phyloP scores from a whole-genome alignment of 1,284 basidiomycete genomes.

The Neolentinus lepideus region DNA sequence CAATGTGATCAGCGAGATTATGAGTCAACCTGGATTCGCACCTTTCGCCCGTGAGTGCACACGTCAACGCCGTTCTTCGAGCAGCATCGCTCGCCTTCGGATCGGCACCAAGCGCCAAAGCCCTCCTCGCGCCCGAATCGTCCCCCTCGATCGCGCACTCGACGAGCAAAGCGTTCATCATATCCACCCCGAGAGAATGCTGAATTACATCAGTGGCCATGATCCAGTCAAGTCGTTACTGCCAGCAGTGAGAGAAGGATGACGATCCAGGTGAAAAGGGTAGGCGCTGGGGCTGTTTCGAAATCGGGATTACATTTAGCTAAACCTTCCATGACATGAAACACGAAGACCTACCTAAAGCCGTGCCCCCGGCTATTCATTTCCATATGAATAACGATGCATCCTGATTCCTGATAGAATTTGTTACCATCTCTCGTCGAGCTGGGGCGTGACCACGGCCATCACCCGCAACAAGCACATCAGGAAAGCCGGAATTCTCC shows the following conservation, averaged over 20 bases:
- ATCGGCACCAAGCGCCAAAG: slow-evolving; percentile 54
- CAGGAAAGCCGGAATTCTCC: no score
- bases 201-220: neutral
- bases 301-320: neutral
- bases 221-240: neutral
- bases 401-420: neutral
- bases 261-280: neutral
- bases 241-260: neutral
- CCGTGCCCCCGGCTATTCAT: no score
- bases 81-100: slow-evolving; percentile 53
- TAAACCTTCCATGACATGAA: neutral
- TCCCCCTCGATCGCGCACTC: slow-evolving; percentile 51
- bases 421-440: neutral
- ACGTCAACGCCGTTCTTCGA: slow-evolving; percentile 56
- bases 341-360: neutral
- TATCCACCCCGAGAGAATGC: neutral
- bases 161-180: slow-evolving; percentile 33
- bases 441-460: neutral
- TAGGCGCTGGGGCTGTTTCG: neutral
- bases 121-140: slow-evolving; percentile 39
- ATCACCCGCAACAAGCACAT: neutral
- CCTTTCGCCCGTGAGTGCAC: slow-evolving; percentile 64
- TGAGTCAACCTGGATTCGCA: slow-evolving; percentile 20
- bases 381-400: no score
- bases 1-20: slow-evolving; percentile 4